A percentile compares a stretch with the other conserved stretches of the same genome.
Conservation (phyloP, 352 stramenopile species). For the Pythium pyrilobum region DNA sequence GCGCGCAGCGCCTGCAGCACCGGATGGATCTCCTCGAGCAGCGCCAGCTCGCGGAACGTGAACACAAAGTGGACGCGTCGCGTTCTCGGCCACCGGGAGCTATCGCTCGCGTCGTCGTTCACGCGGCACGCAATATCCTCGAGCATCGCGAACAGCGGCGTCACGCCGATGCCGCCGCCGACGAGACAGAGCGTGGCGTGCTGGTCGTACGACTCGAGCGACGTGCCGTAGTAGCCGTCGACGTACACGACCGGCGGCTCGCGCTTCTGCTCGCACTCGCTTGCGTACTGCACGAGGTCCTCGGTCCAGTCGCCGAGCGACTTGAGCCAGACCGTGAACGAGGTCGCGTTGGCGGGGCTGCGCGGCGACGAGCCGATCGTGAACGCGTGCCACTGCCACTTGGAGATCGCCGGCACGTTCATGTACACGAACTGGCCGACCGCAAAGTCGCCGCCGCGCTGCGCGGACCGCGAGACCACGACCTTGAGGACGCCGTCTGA, state of each 20-base stretch:
- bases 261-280: conserved; percentile 21
- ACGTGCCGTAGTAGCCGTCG: conserved; percentile 39
- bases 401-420: conserved; percentile 38
- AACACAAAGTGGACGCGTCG: conserved; percentile 10
- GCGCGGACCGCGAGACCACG: conserved; percentile 16
- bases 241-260: conserved; percentile 25
- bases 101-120: not conserved
- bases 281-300: conserved; percentile 22
- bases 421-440: conserved; percentile 43
- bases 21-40: conserved; percentile 32
- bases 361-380: conserved; percentile 40
- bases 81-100: conserved; percentile 50
- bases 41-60: conserved; percentile 29
- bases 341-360: conserved; percentile 2
- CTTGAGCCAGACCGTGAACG: conserved; percentile 37
- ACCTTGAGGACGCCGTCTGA: conserved; percentile 29
- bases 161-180: conserved; percentile 36
- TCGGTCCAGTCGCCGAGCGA: conserved; percentile 36
- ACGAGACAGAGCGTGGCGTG: conserved; percentile 19
- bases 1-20: conserved; percentile 3
- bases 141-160: conserved; percentile 31
- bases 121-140: conserved; percentile 26
- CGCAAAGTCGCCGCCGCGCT: conserved; percentile 12
- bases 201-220: conserved; percentile 25
- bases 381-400: conserved; percentile 47